Conservation (phyloP, 78 protist genomes). For the slime mould (Dictyostelium discoideum) region DNA sequence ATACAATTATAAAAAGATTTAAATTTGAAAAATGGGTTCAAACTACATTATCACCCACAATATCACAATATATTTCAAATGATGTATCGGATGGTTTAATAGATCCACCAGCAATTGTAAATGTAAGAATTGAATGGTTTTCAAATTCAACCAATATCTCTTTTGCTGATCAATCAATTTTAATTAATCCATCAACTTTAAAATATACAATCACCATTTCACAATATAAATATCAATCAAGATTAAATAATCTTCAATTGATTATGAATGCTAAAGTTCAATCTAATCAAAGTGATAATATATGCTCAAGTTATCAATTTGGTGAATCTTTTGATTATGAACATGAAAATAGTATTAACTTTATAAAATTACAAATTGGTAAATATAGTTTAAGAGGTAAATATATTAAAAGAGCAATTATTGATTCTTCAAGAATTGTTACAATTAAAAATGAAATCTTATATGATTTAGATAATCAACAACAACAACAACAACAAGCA, state of each 20-base stretch:
- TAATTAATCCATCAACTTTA: constrained; percentile 32
- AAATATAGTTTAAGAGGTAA: constrained; percentile 20
- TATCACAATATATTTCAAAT: neutral
- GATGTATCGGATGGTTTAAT: neutral
- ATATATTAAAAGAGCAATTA: constrained; percentile 10
- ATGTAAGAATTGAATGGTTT: constrained; percentile 13
- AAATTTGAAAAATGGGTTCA: neutral
- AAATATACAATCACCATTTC: constrained; percentile 24
- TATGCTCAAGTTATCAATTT: neutral
- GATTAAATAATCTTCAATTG: constrained; percentile 24
- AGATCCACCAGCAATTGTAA: neutral
- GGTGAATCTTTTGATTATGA: neutral
- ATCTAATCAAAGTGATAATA: neutral
- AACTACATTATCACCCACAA: neutral
- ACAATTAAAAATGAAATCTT: neutral
- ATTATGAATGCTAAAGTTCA: neutral
- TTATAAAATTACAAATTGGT: constrained; percentile 1
- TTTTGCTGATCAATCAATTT: constrained; percentile 5
- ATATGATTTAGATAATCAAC: neutral
- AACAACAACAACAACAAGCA: neutral
- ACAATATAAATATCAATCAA: neutral
- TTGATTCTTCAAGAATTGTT: neutral
- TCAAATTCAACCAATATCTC: neutral
- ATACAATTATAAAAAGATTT: neutral
- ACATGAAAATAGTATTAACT: neutral